These are phyloP conservation scores for Sporothrix globosa DNA, from an alignment of 2,329 filamentous ascomycete species.

Conservation along the genomic window DNA sequence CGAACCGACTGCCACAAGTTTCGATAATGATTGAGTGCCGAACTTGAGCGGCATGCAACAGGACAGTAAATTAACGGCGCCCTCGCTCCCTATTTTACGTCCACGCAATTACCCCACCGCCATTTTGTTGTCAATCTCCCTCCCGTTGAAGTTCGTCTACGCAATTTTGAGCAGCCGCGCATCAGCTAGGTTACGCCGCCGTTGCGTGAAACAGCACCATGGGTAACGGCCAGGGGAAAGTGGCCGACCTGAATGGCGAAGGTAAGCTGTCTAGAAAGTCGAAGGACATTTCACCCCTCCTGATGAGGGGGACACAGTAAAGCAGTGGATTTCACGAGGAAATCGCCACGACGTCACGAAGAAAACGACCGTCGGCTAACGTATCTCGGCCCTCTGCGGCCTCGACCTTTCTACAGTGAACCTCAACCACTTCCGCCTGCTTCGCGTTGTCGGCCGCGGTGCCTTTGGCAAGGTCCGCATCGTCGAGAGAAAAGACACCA, in stretches of 20 bases:
- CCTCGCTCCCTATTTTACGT: background rate
- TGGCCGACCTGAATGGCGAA: slow-evolving; percentile 89
- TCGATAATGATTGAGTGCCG: slow-evolving; percentile 26
- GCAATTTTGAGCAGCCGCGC: background rate
- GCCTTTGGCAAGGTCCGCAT: slow-evolving; percentile 99
- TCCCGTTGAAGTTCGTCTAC: background rate
- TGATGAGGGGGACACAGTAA: background rate
- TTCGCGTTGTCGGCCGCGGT: slow-evolving; percentile 94
- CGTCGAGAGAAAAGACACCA: slow-evolving; percentile 95
- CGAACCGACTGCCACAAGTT: background rate
- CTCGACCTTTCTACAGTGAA: slow-evolving; percentile 64
- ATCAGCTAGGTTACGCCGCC: background rate
- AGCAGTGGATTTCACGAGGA: background rate
- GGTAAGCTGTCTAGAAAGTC: slow-evolving; percentile 58
- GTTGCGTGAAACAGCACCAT: slow-evolving; percentile 52
- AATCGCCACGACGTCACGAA: background rate
- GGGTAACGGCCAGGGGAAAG: slow-evolving; percentile 96
- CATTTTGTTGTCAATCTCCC: background rate
- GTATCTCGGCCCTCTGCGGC: background rate
- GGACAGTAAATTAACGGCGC: background rate
- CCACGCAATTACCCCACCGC: background rate
- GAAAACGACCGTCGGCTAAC: background rate
- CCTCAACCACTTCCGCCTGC: slow-evolving; percentile 92
- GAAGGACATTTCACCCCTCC: background rate
- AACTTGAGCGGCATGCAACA: background rate